Base-by-base conservation (phyloP, 2,329 filamentous ascomycete species). In the Colletotrichum sp. region DNA sequence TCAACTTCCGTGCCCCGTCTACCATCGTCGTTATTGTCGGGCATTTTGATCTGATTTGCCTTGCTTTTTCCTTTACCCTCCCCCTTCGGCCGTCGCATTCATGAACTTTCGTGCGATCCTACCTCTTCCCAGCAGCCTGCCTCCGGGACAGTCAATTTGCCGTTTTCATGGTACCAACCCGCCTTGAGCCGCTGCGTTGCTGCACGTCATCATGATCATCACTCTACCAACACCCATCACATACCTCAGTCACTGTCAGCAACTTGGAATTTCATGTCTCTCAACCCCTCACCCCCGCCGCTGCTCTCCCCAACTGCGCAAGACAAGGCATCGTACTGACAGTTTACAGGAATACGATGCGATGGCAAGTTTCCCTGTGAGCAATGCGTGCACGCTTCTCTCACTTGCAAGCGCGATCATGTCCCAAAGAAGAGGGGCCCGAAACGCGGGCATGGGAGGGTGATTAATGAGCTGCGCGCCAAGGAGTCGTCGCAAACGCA, bases 381-480 rank as follows among this genome's bases (percentile, higher is more conserved):
- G 82, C 92, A 92, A 80, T 93, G 91, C 82, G 83, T 87, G 69
- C 89, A 89, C 73, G 90, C 91, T 34, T 88, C 89, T 28, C 86
- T 93, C 76, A 88, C 85, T n/a, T 93, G 91, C 84, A 93, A 91
- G 78, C 91, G 92, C 81, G 92, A 93, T 79, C 90, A 92, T 79
- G 89, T 93, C 59, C 91, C 91, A 16, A 90, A 91, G 82, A 92
- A 92, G 83, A 90, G 92, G 79, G 91, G 91, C 4, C 91, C 91
- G 15, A 93, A 93, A 80, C 89, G 90, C 32, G 91, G 90, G 66
- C 88, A 90, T 75, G 91, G 91, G 39, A 90, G 92, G 78, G 90
- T 93, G 55, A 91, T 93, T 74, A 91, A 91, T 76, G 90, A 92
- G 83, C 84, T 93, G 26, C 87, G 91, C 68, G 90, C 83, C 68